A percentile compares a stretch with the other conserved stretches of the same genome.
These are phyloP conservation scores for Leccinum broughii DNA, from an alignment of 768 basidiomycete genomes.

Conservation along the genomic window DNA sequence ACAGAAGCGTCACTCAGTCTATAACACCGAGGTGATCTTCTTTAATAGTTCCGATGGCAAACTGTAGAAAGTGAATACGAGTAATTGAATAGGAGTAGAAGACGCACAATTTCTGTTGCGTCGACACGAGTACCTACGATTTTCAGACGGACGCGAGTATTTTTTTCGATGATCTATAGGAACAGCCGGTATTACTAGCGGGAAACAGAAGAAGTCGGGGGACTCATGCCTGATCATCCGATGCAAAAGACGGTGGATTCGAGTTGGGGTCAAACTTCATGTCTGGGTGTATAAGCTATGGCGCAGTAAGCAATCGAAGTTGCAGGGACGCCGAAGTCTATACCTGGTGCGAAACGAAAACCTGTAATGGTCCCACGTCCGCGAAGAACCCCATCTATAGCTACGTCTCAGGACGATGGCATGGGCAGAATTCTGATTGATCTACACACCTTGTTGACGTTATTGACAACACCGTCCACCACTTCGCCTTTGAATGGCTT, in stretches of 20 bases:
- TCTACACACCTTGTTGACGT: slow-evolving; percentile 84
- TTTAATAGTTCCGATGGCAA: slow-evolving; percentile 97
- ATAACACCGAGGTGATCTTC: slow-evolving; percentile 97
- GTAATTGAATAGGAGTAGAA: slow-evolving; percentile 1
- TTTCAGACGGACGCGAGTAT: slow-evolving; percentile 88
- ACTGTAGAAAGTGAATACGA: slow-evolving; percentile 47
- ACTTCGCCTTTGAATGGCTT: slow-evolving; percentile 99
- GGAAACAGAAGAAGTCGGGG: not conserved
- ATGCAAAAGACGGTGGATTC: slow-evolving; percentile 95
- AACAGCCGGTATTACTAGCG: not conserved
- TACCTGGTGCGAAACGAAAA: slow-evolving; percentile 96
- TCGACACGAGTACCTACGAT: slow-evolving; percentile 99
- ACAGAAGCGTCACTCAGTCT: slow-evolving; percentile 43
- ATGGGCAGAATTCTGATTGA: not conserved
- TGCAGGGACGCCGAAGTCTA: slow-evolving; percentile 23
- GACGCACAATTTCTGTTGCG: slow-evolving; percentile 91
- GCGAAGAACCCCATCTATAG: slow-evolving; percentile 97
- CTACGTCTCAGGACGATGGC: not conserved
- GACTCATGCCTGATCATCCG: slow-evolving; percentile 74
- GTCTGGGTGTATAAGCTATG: slow-evolving; percentile 89
- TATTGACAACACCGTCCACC: slow-evolving; percentile 93
- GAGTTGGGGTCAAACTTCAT: slow-evolving; percentile 95
- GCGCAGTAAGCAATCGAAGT: slow-evolving; percentile 7
- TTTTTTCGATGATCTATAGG: slow-evolving; percentile 85
- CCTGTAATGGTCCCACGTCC: slow-evolving; percentile 90